phyloP scores from a whole-genome alignment of 2,329 filamentous ascomycete genomes.

The Pseudogymnoascus verrucosus region DNA sequence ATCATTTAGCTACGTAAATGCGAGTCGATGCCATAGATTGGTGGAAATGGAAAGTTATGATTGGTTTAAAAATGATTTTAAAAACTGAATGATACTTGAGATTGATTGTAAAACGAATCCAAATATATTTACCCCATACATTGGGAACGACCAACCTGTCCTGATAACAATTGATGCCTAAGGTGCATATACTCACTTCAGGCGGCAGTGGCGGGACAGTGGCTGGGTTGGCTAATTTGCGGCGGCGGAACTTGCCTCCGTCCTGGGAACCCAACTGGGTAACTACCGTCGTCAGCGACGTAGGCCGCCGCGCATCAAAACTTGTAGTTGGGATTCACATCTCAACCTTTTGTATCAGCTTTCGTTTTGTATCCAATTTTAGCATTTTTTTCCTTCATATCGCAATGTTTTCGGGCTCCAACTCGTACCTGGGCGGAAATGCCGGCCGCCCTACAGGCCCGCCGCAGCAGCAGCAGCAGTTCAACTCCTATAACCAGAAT shows the following conservation, averaged over 20 bases:
- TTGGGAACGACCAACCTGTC: background rate
- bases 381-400: conserved; percentile 13
- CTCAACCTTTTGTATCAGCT: conserved; percentile 11
- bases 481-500: conserved; percentile 34
- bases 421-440: conserved; percentile 73
- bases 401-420: conserved; percentile 83
- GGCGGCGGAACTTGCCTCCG: conserved; percentile 7
- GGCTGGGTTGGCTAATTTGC: conserved; percentile 8
- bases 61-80: background rate
- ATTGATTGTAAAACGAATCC: background rate
- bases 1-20: conserved; percentile 6
- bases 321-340: conserved; percentile 3
- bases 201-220: background rate
- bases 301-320: conserved; percentile 3
- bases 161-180: background rate
- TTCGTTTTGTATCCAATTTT: conserved; percentile 12
- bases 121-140: background rate
- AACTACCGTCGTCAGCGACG: conserved; percentile 9
- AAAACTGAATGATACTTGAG: background rate
- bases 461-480: conserved; percentile 47
- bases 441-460: conserved; percentile 66
- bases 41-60: background rate
- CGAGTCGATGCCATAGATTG: background rate
- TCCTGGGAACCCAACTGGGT: conserved; percentile 3
- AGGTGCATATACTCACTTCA: background rate